Evolutionary conservation across 768 basidiomycete species (phyloP).

Genomic region (Pleurotus pulmonarius): DNA sequence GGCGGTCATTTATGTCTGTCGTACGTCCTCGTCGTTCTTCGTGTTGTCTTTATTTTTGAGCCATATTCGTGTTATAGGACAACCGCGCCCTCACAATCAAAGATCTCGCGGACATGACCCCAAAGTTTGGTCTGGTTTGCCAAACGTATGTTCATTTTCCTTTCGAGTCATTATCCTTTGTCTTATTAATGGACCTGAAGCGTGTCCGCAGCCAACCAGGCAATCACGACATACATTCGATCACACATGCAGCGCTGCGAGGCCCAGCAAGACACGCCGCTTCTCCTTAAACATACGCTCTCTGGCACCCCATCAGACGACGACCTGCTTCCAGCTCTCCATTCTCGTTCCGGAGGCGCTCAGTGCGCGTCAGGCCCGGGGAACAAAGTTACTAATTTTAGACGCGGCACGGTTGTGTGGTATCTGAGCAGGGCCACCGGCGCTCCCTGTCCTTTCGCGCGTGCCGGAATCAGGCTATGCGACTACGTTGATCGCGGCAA

Average conservation of each 20-base stretch:
- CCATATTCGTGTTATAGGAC: conserved; percentile 37
- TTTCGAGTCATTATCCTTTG: conserved; percentile 9
- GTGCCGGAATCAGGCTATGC: conserved; percentile 68
- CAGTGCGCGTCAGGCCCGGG: conserved; percentile 35
- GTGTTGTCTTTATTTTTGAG: conserved; percentile 12
- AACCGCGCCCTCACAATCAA: conserved; percentile 87
- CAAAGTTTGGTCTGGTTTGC: conserved; percentile 62
- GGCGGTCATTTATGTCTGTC: conserved; percentile 68
- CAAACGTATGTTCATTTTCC: conserved; percentile 58
- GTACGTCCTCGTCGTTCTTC: conserved; percentile 36
- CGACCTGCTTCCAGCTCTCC: conserved; percentile 65
- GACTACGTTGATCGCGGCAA: conserved; percentile 58
- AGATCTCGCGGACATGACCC: conserved; percentile 72
- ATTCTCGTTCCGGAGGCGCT: conserved; percentile 70
- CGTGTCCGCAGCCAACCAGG: conserved; percentile 74
- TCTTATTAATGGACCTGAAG: conserved; percentile 31
- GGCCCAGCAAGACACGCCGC: conserved; percentile 64
- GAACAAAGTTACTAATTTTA: conserved; percentile 63
- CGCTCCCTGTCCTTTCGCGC: conserved; percentile 70
- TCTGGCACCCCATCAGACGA: conserved; percentile 74
- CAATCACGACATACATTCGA: conserved; percentile 81
- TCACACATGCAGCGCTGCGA: conserved; percentile 72
- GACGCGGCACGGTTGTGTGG: conserved; percentile 78
- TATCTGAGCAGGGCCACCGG: conserved; percentile 75
- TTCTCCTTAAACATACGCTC: conserved; percentile 67